A percentile compares a stretch with the other conserved stretches of the same genome.
phyloP scores from a whole-genome alignment of 1,284 basidiomycete genomes.

The Chalciporus piperatoides region DNA sequence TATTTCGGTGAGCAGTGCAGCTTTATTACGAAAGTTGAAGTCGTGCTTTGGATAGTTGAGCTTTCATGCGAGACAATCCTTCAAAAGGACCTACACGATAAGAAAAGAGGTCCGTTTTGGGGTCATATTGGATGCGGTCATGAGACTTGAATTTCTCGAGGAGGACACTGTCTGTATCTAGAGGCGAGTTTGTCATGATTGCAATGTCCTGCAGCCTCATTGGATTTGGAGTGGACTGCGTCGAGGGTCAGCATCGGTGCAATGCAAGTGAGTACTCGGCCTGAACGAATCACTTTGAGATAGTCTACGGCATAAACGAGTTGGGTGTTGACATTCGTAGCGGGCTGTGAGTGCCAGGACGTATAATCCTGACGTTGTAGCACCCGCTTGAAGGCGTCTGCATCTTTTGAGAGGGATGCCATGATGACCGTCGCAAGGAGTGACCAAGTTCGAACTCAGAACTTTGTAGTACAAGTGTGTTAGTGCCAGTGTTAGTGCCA shows the following conservation, averaged over 20 bases:
- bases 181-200: slow-evolving; percentile 69
- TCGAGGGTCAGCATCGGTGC: slow-evolving; percentile 9
- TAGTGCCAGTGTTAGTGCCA: too few relatives aligned
- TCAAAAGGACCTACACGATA: slow-evolving; percentile 57
- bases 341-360: slow-evolving; percentile 83
- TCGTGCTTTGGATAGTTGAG: slow-evolving; percentile 60
- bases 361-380: slow-evolving; percentile 61
- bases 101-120: slow-evolving; percentile 80
- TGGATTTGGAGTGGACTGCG: slow-evolving; percentile 68
- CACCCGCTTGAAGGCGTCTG: slow-evolving; percentile 61
- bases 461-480: too few relatives aligned
- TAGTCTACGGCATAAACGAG: slow-evolving; percentile 81
- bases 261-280: slow-evolving; percentile 3
- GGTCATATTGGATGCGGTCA: slow-evolving; percentile 74
- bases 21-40: slow-evolving; percentile 80
- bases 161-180: slow-evolving; percentile 69
- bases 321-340: slow-evolving; percentile 81
- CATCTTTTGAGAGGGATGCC: slow-evolving; percentile 62
- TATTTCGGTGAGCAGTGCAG: slow-evolving; percentile 76
- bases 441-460: not conserved
- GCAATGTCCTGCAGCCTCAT: slow-evolving; percentile 84
- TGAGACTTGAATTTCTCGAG: slow-evolving; percentile 78
- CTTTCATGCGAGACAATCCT: not conserved
- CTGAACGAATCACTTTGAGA: slow-evolving; percentile 53
- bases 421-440: slow-evolving; percentile 36